Conservation (phyloP, 106 monocot genomes). For the Gastrodia elata region DNA sequence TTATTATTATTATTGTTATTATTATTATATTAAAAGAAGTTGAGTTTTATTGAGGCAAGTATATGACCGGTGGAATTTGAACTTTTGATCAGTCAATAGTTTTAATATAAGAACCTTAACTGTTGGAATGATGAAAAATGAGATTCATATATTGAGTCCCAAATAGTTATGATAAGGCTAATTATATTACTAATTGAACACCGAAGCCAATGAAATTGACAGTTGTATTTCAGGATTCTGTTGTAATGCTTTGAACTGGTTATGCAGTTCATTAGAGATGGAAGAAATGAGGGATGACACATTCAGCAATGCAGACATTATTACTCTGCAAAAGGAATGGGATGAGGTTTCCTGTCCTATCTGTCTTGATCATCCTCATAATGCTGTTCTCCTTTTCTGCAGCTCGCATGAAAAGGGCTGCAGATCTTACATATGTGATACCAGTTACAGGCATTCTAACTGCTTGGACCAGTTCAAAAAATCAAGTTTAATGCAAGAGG, state of each 20-base stretch:
- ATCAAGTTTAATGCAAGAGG: conserved; percentile 8
- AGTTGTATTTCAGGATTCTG: background rate
- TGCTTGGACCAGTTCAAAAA: conserved; percentile 71
- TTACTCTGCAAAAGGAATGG: conserved; percentile 53
- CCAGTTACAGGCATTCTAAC: conserved; percentile 79
- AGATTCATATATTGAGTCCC: too few species aligned
- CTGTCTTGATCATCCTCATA: conserved; percentile 92
- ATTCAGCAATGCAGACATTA: conserved; percentile 12
- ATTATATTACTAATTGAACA: too few species aligned
- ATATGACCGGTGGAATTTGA: too few species aligned
- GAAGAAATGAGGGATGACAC: conserved; percentile 34
- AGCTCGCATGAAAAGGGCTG: conserved; percentile 71
- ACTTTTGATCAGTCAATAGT: too few species aligned
- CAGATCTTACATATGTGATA: conserved; percentile 78
- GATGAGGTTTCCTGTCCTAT: conserved; percentile 72
- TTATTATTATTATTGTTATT: too few species aligned
- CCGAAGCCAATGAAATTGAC: too few species aligned
- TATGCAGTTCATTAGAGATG: conserved; percentile 18
- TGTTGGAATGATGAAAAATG: too few species aligned
- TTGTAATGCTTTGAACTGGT: background rate
- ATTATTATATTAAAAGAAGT: too few species aligned
- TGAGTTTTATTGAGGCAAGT: too few species aligned
- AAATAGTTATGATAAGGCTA: too few species aligned
- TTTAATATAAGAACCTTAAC: too few species aligned
- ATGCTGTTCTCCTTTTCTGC: conserved; percentile 73